These are phyloP conservation scores for Gaeumannomyces tritici DNA, from an alignment of 2,329 filamentous ascomycete species.

Conservation along the genomic window DNA sequence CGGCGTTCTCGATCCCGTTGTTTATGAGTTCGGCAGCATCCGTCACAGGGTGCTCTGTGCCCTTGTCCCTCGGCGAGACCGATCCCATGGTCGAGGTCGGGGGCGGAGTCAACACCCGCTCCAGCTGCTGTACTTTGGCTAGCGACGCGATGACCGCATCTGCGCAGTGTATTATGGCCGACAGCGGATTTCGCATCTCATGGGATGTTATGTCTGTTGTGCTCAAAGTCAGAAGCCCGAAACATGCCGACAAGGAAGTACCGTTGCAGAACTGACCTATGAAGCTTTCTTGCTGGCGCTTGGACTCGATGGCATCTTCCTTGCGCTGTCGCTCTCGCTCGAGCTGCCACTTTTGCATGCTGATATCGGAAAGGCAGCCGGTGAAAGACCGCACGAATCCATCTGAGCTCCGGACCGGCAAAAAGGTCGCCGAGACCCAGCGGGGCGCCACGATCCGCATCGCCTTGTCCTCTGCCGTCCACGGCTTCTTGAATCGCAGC, in stretches of 20 bases:
- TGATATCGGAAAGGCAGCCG: constrained; percentile 40
- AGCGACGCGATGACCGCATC: constrained; percentile 55
- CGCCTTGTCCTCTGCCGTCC: constrained; percentile 32
- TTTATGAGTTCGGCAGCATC: constrained; percentile 31
- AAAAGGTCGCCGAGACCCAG: constrained; percentile 39
- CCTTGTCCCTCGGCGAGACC: neutral
- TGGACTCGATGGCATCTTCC: constrained; percentile 48
- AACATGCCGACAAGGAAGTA: neutral
- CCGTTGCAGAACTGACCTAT: constrained; percentile 40
- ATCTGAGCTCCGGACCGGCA: constrained; percentile 37
- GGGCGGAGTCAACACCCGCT: neutral
- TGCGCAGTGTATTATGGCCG: constrained; percentile 64
- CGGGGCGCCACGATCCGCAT: constrained; percentile 34
- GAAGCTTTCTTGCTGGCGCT: constrained; percentile 68
- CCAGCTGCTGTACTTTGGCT: constrained; percentile 15
- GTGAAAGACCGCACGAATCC: constrained; percentile 37
- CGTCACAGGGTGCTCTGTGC: neutral
- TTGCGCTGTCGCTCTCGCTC: constrained; percentile 38
- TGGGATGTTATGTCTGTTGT: constrained; percentile 48
- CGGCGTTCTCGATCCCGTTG: constrained; percentile 61
- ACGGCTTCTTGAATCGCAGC: constrained; percentile 36
- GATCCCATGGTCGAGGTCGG: neutral
- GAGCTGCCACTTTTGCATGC: constrained; percentile 39
- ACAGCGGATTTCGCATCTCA: constrained; percentile 65
- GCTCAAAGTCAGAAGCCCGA: neutral